These are phyloP conservation scores for Trypanosoma melophagium DNA, from an alignment of 208 protist species.

Conservation along the genomic window DNA sequence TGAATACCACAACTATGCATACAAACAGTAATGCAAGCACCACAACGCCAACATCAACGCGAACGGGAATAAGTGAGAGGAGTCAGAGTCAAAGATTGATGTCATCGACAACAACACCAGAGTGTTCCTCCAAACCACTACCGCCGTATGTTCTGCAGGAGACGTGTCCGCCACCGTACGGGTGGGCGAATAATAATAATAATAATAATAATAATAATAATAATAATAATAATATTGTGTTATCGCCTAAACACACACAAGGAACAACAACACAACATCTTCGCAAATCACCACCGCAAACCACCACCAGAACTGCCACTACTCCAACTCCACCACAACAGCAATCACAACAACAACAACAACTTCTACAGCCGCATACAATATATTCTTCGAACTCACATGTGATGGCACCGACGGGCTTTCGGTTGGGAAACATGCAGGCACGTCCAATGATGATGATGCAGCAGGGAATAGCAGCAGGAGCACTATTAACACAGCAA, in stretches of 20 bases:
- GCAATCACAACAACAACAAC: constrained; percentile 6
- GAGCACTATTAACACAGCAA: no score
- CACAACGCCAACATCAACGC: neutral
- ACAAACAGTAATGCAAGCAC: neutral
- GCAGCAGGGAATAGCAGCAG: no score
- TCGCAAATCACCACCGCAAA: no score
- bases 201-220: neutral
- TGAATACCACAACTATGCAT: neutral
- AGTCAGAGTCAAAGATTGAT: no score
- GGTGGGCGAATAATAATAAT: neutral
- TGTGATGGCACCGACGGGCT: no score
- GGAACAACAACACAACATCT: neutral
- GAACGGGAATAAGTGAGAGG: neutral
- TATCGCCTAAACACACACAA: neutral
- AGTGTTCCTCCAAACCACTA: neutral
- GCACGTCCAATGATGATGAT: no score
- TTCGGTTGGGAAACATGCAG: no score
- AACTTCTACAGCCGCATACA: no score
- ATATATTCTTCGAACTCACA: no score
- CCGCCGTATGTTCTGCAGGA: constrained; percentile 12
- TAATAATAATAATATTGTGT: neutral
- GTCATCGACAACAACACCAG: neutral
- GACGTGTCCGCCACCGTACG: constrained; percentile 18
- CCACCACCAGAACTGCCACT: no score
- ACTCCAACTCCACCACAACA: no score